Percentiles rank a stretch among this genome's conserved stretches.
These are phyloP conservation scores for Atalantia buxifolia DNA, from an alignment of 345 rosid genomes.

Conservation along the genomic window DNA sequence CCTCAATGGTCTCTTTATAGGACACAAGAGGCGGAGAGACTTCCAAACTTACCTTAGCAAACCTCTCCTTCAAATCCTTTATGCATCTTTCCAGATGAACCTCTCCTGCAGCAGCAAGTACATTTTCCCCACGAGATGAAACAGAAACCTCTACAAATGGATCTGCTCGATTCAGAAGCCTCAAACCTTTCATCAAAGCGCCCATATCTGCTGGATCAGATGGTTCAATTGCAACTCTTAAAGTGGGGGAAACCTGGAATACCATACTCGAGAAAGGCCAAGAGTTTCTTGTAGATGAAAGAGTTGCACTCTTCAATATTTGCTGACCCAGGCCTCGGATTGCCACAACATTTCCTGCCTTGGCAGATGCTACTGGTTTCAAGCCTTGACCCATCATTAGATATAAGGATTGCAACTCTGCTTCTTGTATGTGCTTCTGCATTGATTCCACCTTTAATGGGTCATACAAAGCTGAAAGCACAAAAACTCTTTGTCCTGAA, in stretches of 20 bases:
- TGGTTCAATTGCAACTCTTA: constrained; percentile 91
- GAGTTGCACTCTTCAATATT: constrained; percentile 87
- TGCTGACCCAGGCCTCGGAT: constrained; percentile 92
- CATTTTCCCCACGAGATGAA: constrained; percentile 91
- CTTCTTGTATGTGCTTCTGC: constrained; percentile 84
- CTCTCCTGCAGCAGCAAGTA: constrained; percentile 94
- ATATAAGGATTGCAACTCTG: constrained; percentile 79
- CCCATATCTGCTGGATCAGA: constrained; percentile 86
- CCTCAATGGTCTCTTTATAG: constrained; percentile 84
- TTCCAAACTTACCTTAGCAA: constrained; percentile 79
- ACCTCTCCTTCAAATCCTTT: constrained; percentile 87
- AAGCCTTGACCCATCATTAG: constrained; percentile 98
- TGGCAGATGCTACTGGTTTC: constrained; percentile 66
- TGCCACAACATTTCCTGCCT: constrained; percentile 88
- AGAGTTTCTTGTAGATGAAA: constrained; percentile 79
- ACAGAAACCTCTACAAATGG: constrained; percentile 89
- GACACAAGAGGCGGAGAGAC: constrained; percentile 93
- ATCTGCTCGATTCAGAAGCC: constrained; percentile 86
- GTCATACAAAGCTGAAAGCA: constrained; percentile 80
- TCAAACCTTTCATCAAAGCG: constrained; percentile 76
- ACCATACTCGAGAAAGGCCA: constrained; percentile 97
- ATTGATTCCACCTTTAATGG: constrained; percentile 63
- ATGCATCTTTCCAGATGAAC: constrained; percentile 93
- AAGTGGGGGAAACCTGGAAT: constrained; percentile 88
- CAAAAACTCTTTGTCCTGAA: constrained; percentile 63